phyloP scores from a whole-genome alignment of 768 basidiomycete genomes.

The Mycena rosella region DNA sequence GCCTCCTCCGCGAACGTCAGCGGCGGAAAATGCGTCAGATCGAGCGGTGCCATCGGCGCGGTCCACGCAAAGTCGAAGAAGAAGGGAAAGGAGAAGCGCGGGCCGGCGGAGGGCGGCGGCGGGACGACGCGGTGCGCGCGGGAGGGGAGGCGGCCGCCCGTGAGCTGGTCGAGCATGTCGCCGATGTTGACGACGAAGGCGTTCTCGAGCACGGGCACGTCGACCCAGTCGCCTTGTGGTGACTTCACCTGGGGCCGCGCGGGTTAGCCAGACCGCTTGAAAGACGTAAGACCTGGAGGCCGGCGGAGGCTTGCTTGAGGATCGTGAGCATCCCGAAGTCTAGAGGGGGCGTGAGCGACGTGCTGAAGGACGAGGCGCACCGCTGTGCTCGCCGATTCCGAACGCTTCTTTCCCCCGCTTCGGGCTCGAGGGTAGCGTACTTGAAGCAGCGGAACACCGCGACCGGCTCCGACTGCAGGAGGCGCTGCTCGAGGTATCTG shows the following conservation, averaged over 20 bases:
- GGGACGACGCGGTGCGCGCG: too few species aligned
- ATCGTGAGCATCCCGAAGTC: slow-evolving; percentile 15
- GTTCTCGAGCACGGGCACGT: slow-evolving; percentile 19
- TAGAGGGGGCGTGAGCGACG: background rate
- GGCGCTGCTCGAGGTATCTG: background rate
- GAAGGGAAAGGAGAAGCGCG: slow-evolving; percentile 36
- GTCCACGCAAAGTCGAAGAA: slow-evolving; percentile 39
- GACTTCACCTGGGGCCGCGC: background rate
- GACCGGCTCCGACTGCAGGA: slow-evolving; percentile 15
- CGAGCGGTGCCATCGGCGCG: slow-evolving; percentile 28
- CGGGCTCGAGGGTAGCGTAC: slow-evolving; percentile 6
- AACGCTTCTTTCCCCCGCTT: background rate
- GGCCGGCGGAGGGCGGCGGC: slow-evolving; percentile 1
- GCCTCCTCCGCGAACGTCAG: slow-evolving; percentile 16
- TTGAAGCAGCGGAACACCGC: slow-evolving; percentile 24
- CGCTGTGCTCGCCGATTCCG: slow-evolving; percentile 16
- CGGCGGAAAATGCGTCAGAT: slow-evolving; percentile 32
- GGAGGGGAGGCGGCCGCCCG: too few species aligned
- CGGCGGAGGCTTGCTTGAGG: slow-evolving; percentile 5
- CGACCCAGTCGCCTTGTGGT: background rate
- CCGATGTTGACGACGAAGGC: slow-evolving; percentile 3
- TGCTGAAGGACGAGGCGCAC: background rate
- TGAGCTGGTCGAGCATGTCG: too few species aligned
- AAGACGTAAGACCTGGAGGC: slow-evolving; percentile 16
- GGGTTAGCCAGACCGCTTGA: background rate